Percentiles rank a stretch among this genome's conserved stretches.
These are phyloP conservation scores for Piper betle DNA, from an alignment of 164 flowering plant genomes.

Conservation along the genomic window DNA sequence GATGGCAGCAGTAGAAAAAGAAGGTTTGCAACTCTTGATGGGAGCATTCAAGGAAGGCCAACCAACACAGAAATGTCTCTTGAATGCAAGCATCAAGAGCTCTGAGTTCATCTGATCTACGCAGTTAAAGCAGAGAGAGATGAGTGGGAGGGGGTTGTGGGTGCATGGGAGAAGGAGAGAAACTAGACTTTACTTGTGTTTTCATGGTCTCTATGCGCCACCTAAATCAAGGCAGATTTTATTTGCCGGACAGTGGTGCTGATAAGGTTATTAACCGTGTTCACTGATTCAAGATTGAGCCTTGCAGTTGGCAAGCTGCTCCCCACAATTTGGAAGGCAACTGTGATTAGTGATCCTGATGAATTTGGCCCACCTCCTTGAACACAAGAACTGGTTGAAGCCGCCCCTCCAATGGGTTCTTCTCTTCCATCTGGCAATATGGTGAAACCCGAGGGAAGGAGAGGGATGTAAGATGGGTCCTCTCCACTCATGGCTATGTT, in stretches of 20 bases:
- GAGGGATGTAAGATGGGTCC: constrained; percentile 55
- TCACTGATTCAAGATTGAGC: constrained; percentile 60
- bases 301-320: constrained; percentile 57
- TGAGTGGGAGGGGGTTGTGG: background rate
- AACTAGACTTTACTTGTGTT: constrained; percentile 21
- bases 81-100: constrained; percentile 21
- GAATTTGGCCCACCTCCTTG: constrained; percentile 4
- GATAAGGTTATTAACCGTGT: constrained; percentile 67
- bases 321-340: constrained; percentile 70
- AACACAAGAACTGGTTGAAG: constrained; percentile 11
- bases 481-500: constrained; percentile 82
- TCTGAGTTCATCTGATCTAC: constrained; percentile 18
- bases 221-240: constrained; percentile 34
- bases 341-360: constrained; percentile 59
- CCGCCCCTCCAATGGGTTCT: constrained; percentile 10
- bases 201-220: constrained; percentile 8
- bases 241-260: constrained; percentile 68
- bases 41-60: constrained; percentile 43
- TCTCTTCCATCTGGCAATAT: constrained; percentile 51
- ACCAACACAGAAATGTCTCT: constrained; percentile 18
- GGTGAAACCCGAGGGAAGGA: constrained; percentile 77
- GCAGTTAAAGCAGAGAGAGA: constrained; percentile 19
- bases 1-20: constrained; percentile 12
- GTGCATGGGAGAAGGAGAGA: background rate
- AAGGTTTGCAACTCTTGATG: constrained; percentile 26